Evolutionary conservation across 2,329 filamentous ascomycete species (phyloP).

Genomic region (Colletotrichum sp.): DNA sequence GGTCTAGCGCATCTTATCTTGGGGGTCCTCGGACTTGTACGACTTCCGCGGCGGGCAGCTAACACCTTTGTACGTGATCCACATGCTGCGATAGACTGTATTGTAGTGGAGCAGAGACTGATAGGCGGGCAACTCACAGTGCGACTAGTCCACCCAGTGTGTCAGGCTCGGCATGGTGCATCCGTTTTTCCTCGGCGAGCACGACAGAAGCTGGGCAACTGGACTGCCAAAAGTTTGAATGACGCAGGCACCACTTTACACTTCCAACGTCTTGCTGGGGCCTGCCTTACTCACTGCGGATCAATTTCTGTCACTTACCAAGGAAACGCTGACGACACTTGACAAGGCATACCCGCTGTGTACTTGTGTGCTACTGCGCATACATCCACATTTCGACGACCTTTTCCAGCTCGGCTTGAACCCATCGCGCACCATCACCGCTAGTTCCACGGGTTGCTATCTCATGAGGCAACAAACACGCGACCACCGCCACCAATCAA

Average conservation of each 20-base stretch:
- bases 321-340: neutral
- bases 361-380: neutral
- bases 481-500: neutral
- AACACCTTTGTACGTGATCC: neutral
- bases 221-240: neutral
- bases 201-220: neutral
- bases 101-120: neutral
- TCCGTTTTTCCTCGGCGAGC: conserved; percentile 7
- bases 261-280: neutral
- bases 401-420: neutral
- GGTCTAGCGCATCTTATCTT: neutral
- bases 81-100: neutral
- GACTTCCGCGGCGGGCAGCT: neutral
- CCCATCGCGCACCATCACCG: neutral
- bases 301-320: neutral
- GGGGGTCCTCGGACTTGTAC: neutral
- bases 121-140: neutral
- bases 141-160: neutral
- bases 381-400: neutral
- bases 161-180: conserved; percentile 15
- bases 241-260: conserved; percentile 7
- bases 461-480: neutral
- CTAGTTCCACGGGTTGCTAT: neutral
- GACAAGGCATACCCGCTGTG: neutral
- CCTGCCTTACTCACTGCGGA: conserved; percentile 2